phyloP scores from a whole-genome alignment of 2,329 filamentous ascomycete genomes.

The Hirsutella rhossiliensis region DNA sequence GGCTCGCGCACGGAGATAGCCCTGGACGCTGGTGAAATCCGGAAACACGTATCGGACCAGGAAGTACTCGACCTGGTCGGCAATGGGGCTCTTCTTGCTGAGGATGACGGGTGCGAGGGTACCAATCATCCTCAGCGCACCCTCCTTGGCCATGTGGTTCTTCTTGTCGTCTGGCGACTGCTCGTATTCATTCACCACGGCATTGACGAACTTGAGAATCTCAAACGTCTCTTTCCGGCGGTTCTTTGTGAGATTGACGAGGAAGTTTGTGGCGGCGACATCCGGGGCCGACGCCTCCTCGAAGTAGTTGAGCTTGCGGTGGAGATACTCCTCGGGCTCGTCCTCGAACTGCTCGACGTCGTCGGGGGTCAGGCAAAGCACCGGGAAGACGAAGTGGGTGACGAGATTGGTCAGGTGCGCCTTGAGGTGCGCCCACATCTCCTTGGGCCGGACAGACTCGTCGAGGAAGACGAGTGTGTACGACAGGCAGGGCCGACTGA shows the following conservation, averaged over 20 bases:
- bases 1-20: slow-evolving; percentile 84
- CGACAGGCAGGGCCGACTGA: slow-evolving; percentile 86
- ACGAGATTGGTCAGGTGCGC: slow-evolving; percentile 88
- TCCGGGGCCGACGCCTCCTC: slow-evolving; percentile 94
- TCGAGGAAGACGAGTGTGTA: slow-evolving; percentile 93
- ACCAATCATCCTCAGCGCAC: slow-evolving; percentile 92
- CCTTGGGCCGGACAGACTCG: slow-evolving; percentile 93
- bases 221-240: slow-evolving; percentile 93
- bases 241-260: slow-evolving; percentile 87
- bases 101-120: slow-evolving; percentile 88
- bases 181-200: slow-evolving; percentile 89
- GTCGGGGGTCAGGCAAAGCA: slow-evolving; percentile 83
- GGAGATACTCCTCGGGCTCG: slow-evolving; percentile 91
- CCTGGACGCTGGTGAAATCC: slow-evolving; percentile 85
- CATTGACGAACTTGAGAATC: slow-evolving; percentile 89
- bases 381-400: slow-evolving; percentile 89
- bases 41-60: slow-evolving; percentile 97
- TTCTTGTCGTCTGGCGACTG: slow-evolving; percentile 74
- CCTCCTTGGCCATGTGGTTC: slow-evolving; percentile 91
- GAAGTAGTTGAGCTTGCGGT: slow-evolving; percentile 95
- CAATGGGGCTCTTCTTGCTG: slow-evolving; percentile 96
- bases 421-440: slow-evolving; percentile 91
- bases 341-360: slow-evolving; percentile 90
- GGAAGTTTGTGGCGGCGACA: slow-evolving; percentile 90
- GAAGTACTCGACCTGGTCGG: slow-evolving; percentile 96